A percentile compares a stretch with the other conserved stretches of the same genome.
phyloP scores from a whole-genome alignment of 2,329 filamentous ascomycete species.

The Cladophialophora psammophila region DNA sequence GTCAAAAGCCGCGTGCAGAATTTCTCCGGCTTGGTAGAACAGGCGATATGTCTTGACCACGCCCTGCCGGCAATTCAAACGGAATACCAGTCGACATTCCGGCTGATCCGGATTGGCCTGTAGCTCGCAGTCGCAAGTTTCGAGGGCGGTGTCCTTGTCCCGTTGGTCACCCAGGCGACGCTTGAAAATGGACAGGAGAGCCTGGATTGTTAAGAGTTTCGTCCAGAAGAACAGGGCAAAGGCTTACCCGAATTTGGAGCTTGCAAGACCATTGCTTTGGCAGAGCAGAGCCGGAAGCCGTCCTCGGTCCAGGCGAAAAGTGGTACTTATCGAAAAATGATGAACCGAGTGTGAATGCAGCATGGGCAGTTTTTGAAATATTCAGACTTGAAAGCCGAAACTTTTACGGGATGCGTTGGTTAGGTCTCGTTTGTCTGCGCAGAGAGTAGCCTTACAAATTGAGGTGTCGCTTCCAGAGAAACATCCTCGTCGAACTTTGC shows the following conservation, averaged over 20 bases:
- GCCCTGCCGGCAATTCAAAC: constrained; percentile 68
- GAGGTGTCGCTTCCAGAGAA: constrained; percentile 66
- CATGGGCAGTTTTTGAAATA: constrained; percentile 69
- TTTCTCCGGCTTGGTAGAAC: constrained; percentile 67
- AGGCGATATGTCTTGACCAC: constrained; percentile 71
- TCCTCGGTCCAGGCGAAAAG: constrained; percentile 49
- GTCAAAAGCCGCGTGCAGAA: constrained; percentile 71
- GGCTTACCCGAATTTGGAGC: constrained; percentile 39
- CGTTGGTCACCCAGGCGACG: constrained; percentile 61
- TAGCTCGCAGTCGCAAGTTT: constrained; percentile 67
- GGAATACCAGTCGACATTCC: constrained; percentile 67
- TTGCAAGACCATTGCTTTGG: constrained; percentile 39
- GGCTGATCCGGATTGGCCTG: constrained; percentile 63
- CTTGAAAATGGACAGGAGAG: constrained; percentile 69
- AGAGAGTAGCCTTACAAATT: constrained; percentile 55
- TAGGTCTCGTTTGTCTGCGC: neutral
- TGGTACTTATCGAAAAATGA: constrained; percentile 66
- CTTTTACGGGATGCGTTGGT: constrained; percentile 45
- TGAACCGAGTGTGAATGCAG: constrained; percentile 64
- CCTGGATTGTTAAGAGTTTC: constrained; percentile 44
- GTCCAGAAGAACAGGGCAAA: neutral
- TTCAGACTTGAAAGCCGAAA: constrained; percentile 69
- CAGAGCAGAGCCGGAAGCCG: constrained; percentile 16
- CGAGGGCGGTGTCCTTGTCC: constrained; percentile 66
- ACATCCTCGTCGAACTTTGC: constrained; percentile 70